Base-by-base conservation (phyloP, 495 filamentous ascomycete genomes). In the Lasiosphaeris hirsuta region DNA sequence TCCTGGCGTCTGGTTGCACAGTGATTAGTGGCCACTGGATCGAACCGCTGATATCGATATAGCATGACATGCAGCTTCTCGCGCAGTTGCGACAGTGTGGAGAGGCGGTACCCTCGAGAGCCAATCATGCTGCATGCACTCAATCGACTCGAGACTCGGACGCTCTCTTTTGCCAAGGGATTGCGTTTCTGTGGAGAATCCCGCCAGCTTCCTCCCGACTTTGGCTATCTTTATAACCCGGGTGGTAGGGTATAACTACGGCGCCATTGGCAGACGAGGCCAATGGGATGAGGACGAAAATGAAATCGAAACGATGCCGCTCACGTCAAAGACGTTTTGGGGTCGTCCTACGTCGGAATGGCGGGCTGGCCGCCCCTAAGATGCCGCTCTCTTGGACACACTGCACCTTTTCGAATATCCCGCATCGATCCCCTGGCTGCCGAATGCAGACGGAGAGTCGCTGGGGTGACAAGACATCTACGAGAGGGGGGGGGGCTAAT, bases 221-320 rank as follows among this genome's bases (percentile, higher is more conserved):
- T 62, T 17, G 50, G 30, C 34, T 19, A 47, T 54, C 23, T 46
- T 61, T 57, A 54, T 51, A 62, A 51, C 37, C 49, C 43, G 51
- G 33, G 18, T 56, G 54, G 68, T 63, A 68, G 63, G 69, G 69
- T 71, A 71, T 69, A 67, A 52, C 42, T 46, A 36, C 36, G 35
- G 43, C 37, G 35, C 46, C 61, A 69, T 69, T 67, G 64, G 43
- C 14, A 13, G 17, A 10, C 36, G 35, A 60, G 43, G 47, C 66
- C 66, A 71, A 71, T 67, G 55, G 44, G 61, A 39, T 30, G 11
- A 54, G 39, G 59, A 47, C 61, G 56, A 64, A 49, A 65, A 56
- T 58, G 51, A 62, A 56, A 57, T 42, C 47, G 44, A 71, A 58
- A 57, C 57, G 54, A 38, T 30, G 10, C 51, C 30, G 41, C 54